A percentile compares a stretch with the other conserved stretches of the same genome.
These are phyloP conservation scores for Cicer chorassanicum DNA, from an alignment of 306 rosid genomes.

Conservation along the genomic window DNA sequence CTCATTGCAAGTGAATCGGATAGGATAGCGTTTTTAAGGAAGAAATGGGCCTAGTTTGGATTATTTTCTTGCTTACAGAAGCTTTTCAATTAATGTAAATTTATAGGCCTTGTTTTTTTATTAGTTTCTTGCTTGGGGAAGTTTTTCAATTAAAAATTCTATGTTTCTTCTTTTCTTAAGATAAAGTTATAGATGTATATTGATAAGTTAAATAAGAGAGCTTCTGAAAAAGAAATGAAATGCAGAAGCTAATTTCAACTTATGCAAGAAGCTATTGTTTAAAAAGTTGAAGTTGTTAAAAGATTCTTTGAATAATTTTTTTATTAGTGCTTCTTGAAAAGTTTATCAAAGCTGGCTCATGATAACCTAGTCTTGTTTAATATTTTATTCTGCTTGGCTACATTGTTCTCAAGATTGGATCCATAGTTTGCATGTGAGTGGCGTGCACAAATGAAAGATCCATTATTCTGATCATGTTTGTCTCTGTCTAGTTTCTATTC, in stretches of 20 bases:
- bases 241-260: not conserved
- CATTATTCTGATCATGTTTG: not conserved
- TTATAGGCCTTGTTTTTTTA: not conserved
- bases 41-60: not conserved
- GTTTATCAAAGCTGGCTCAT: not conserved
- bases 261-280: not conserved
- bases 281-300: not conserved
- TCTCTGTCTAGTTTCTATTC: not conserved
- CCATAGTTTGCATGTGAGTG: not conserved
- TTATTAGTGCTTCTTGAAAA: not conserved
- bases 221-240: not conserved
- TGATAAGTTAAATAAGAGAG: not conserved
- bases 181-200: not conserved
- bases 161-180: not conserved
- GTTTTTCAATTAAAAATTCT: not conserved
- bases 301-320: not conserved
- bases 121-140: not conserved
- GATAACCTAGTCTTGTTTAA: conserved; percentile 12
- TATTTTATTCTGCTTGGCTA: conserved; percentile 27
- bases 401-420: conserved; percentile 8
- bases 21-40: not conserved
- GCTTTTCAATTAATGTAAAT: not conserved
- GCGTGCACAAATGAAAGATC: not conserved
- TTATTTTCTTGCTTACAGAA: not conserved
- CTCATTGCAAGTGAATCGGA: conserved; percentile 12